Evolutionary conservation across 495 filamentous ascomycete species (phyloP).

Genomic region (Astrocystis sublimbata): DNA sequence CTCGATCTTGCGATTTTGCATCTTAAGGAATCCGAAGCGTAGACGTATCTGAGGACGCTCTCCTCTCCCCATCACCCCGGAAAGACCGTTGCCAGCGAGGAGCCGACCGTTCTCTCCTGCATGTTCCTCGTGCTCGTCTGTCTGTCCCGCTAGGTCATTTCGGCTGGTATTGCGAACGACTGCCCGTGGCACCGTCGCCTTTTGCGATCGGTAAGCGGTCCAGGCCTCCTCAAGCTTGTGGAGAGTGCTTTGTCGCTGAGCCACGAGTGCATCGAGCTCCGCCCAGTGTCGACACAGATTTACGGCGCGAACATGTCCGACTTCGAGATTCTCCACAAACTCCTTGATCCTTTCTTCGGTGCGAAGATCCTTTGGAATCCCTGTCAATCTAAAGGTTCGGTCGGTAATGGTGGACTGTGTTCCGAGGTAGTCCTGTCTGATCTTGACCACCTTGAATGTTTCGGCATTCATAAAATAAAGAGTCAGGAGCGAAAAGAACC

Average conservation of each 20-base stretch:
- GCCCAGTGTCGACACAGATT: constrained; percentile 87
- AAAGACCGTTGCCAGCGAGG: constrained; percentile 46
- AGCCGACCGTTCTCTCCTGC: constrained; percentile 50
- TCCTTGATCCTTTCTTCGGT: constrained; percentile 83
- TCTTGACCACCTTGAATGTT: constrained; percentile 77
- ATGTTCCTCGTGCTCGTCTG: constrained; percentile 43
- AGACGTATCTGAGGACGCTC: constrained; percentile 69
- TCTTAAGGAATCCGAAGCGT: constrained; percentile 75
- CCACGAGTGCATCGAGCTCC: constrained; percentile 74
- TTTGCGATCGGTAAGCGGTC: constrained; percentile 60
- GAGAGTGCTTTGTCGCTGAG: constrained; percentile 62
- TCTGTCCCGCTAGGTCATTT: constrained; percentile 5
- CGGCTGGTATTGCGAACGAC: neutral
- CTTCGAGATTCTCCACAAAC: constrained; percentile 81
- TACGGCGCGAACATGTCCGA: constrained; percentile 92
- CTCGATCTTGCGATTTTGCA: constrained; percentile 74
- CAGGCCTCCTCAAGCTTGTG: constrained; percentile 82
- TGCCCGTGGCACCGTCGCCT: constrained; percentile 16
- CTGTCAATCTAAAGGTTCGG: constrained; percentile 87
- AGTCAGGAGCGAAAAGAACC: constrained; percentile 79
- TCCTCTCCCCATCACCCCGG: constrained; percentile 27
- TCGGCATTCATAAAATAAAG: constrained; percentile 81
- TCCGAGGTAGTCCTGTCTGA: constrained; percentile 88
- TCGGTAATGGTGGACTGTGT: constrained; percentile 92
- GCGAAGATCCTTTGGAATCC: constrained; percentile 76